Evolutionary conservation across 441 rosid genomes (phyloP), one percentile per base, ranked within the genome.

Genomic region (Viola pubescens): DNA sequence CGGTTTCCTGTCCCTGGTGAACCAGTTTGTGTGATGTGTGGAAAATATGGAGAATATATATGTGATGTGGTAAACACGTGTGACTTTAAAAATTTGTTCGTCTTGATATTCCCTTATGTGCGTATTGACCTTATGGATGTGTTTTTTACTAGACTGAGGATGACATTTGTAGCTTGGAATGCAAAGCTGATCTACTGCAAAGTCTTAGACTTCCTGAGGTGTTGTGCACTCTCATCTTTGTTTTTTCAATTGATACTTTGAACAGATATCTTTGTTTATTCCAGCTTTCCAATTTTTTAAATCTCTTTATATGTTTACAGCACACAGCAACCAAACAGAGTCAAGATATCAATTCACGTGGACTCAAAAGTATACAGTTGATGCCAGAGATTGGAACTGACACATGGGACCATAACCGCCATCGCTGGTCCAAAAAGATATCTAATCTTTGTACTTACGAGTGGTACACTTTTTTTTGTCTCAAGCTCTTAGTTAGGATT

Each of bases 41-140:
- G 94, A 38, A 83, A 72, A 73, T 86, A 78, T 19, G 94, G 94
- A 59, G 89, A 86, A 75, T 86, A 86, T 48, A 83, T 86, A 49
- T 83, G 94, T 48, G 58, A 86, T 65, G 80, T 81, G 86, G 94
- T 82, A 62, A 63, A n/a, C 14, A 43, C 52, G 16, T 62, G 63
- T 58, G 59, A 41, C 34, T 48, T 71, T 60, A 48, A 51, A 19
- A 48, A 44, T 13, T 42, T 63, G 39, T 54, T 60, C 48, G 44
- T 45, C 5, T 53, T 52, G 40, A 39, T 9, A 10, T 6, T 16
- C 52, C 71, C 58, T 39, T 58, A 40, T 57, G 9, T 59, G 14
- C 46, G 37, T 41, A 43, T 10, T 60, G 37, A 64, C 54, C 42
- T 49, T 52, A 7, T 52, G 19, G 37, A 47, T 19, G 55, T 57